Evolutionary conservation across 2,329 filamentous ascomycete species (phyloP), one percentile per base, ranked within the genome.

Genomic region (Aphanocladium album): DNA sequence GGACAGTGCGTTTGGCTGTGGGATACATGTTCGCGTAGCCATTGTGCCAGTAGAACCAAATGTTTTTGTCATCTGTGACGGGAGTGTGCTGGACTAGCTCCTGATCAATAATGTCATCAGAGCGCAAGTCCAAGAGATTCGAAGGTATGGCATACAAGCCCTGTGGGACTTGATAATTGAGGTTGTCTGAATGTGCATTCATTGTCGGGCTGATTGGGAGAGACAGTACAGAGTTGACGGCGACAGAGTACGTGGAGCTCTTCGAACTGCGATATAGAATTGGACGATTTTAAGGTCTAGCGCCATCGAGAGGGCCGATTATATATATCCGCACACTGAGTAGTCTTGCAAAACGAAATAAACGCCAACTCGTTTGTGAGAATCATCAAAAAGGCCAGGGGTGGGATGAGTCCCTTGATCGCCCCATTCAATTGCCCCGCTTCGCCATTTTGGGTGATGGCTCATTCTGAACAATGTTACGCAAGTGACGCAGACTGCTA

Each of bases 31-130:
- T 70, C 3, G 64, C 47, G 65, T 77, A 80, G 30, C 82, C 82
- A 3, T 70, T 71, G 67, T 84, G 76, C 83, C 83, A 86, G 71
- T 83, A 85, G 67, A 83, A 82, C 76, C 81, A 86, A 27, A 85
- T 71, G 52, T 83, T 83, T 67, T 84, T 84, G 50, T 78, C 75
- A 33, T 70, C 68, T 0, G 71, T 67, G 30, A 79, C 68, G 21
- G 77, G 72, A 21, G 64, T 65, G 1, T 75, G 76, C 55, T 77
- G 67, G 1, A 76, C 64, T 33, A 83, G 64, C 12, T 73, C 73
- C 17, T 72, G 58, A 60, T 83, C 80, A 30, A 83, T 70, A 61
- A 78, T 75, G 3, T 69, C 63, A 54, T 83, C 80, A 3, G 79
- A 65, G 9, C 80, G 75, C 3, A 77, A 68, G 61, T 83, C 80